Base-by-base conservation (phyloP, 805 yeast species). In the Ascoidea rubescens region DNA sequence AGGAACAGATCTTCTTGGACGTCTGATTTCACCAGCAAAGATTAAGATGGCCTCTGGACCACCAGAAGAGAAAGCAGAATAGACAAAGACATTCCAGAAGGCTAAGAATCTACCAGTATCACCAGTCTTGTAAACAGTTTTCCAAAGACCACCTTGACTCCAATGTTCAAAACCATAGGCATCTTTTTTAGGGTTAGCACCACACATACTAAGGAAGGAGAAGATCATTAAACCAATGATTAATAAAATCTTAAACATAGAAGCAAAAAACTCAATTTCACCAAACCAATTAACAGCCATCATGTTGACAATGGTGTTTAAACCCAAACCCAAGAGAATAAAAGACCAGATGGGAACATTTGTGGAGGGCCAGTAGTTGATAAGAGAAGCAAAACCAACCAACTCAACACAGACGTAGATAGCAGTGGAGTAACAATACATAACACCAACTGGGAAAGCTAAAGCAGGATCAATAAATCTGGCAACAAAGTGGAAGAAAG, bases 361-460 rank as follows among this genome's bases (percentile, higher is more conserved):
- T 51, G 60, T 55, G n/a, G 81, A 76, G 54, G 85, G 71, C 82
- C 82, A 77, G 53, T 67, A 72, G 59, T 71, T 61, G 52, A 78
- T 71, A 48, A 78, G 72, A 60, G 76, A 80, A 33, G 82, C 82
- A 12, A 76, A 71, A 31, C 77, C 79, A 1, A 80, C 73, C 48
- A 78, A 63, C 63, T 78, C 83, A 52, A 77, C 77, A 7, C 87
- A 84, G 61, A 74, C 79, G 2, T 87, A 81, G 57, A 79, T 77
- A 51, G 85, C 82, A 86, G 86, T 82, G 49, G 79, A 74, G 61
- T 80, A 80, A 84, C 86, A 81, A 65, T 82, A 82, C 69, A 75
- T 72, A 73, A 82, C 80, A 53, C 84, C 84, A 59, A 78, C 78
- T 28, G 87, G 77, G 48, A 82, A 82, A 53, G 87, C 88, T 48